Percentiles rank a stretch among this genome's conserved stretches.
Conservation (phyloP, 805 yeast genomes). For the Osmozyma mogii region DNA sequence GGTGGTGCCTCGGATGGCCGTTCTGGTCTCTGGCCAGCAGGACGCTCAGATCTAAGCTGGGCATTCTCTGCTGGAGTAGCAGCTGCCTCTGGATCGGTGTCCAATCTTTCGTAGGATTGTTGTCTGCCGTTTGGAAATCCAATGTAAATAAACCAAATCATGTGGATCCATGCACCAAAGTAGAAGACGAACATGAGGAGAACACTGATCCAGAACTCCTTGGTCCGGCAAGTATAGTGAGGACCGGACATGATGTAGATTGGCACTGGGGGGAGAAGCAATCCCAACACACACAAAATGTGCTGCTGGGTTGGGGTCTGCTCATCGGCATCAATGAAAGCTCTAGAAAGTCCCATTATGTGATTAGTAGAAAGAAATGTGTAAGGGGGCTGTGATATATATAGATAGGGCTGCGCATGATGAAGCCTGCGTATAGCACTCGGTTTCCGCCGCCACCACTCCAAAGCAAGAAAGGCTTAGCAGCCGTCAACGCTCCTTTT, state of each 20-base stretch:
- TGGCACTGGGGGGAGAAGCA: slow-evolving; percentile 33
- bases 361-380: too few relatives aligned
- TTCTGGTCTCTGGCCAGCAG: too few relatives aligned
- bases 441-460: too few relatives aligned
- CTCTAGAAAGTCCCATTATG: slow-evolving; percentile 6
- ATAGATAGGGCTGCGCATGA: too few relatives aligned
- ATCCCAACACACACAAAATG: slow-evolving; percentile 22
- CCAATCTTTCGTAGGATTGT: too few relatives aligned
- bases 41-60: not conserved
- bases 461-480: too few relatives aligned
- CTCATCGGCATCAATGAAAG: slow-evolving; percentile 5
- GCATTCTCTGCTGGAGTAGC: not conserved
- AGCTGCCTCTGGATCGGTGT: not conserved
- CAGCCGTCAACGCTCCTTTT: too few relatives aligned
- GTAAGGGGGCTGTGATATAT: too few relatives aligned
- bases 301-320: slow-evolving; percentile 14
- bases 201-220: slow-evolving; percentile 25
- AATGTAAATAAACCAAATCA: slow-evolving; percentile 21
- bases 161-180: slow-evolving; percentile 20
- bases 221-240: slow-evolving; percentile 22
- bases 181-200: slow-evolving; percentile 24
- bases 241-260: slow-evolving; percentile 22
- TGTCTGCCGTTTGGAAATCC: slow-evolving; percentile 13
- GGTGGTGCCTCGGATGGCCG: too few relatives aligned
- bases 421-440: too few relatives aligned